A percentile compares a stretch with the other conserved stretches of the same genome.
phyloP scores from a whole-genome alignment of 805 yeast species.

The Ogataea pignaliae region DNA sequence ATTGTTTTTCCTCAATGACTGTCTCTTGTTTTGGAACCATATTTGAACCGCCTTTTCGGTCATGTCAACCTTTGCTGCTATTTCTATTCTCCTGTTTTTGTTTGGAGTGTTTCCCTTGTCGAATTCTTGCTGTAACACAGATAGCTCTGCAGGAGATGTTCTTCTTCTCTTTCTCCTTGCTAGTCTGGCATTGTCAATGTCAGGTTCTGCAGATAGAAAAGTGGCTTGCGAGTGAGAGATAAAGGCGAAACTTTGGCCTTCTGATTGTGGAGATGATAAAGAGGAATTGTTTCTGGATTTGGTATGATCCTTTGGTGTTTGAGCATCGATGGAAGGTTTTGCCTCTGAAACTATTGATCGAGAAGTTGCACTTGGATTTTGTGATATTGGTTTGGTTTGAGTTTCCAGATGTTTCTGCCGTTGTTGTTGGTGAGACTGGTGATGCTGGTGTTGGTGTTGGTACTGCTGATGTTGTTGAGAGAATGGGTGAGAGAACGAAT shows the following conservation, averaged over 20 bases:
- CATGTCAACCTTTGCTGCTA: constrained; percentile 83
- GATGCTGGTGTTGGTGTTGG: background rate
- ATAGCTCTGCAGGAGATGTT: constrained; percentile 83
- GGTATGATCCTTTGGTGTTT: constrained; percentile 1
- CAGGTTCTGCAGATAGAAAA: constrained; percentile 76
- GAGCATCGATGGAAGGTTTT: background rate
- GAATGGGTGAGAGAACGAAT: background rate
- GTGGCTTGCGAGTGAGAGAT: constrained; percentile 91
- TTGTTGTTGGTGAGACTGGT: background rate
- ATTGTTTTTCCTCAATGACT: constrained; percentile 55
- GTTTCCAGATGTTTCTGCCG: background rate
- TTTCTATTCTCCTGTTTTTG: constrained; percentile 65
- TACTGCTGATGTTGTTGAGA: background rate
- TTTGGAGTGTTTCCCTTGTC: constrained; percentile 76
- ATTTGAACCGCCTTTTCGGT: constrained; percentile 97
- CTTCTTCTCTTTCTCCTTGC: constrained; percentile 95
- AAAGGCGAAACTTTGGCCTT: constrained; percentile 63
- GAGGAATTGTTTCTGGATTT: constrained; percentile 7
- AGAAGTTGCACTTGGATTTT: too few species aligned
- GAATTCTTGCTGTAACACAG: constrained; percentile 78
- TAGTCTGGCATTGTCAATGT: constrained; percentile 83
- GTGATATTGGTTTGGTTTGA: too few species aligned
- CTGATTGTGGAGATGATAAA: constrained; percentile 18
- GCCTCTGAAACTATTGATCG: too few species aligned
- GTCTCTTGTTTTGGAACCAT: constrained; percentile 97